Base-by-base conservation (phyloP, 2,329 filamentous ascomycete species). In the Lasiodiplodia citricola region DNA sequence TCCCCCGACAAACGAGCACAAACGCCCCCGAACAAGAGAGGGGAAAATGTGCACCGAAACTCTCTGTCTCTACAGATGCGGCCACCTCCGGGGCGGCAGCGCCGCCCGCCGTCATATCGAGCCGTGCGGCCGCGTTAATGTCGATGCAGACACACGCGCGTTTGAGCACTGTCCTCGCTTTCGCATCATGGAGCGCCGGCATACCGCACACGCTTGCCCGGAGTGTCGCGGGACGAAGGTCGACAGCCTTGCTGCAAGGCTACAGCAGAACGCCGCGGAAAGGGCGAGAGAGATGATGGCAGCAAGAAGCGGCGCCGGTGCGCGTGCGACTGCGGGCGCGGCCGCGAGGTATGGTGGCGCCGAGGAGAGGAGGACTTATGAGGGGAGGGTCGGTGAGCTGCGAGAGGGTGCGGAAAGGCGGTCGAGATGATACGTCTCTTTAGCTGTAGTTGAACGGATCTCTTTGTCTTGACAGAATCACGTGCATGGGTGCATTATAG, bases 11-110 rank as follows among this genome's bases (percentile, higher is more conserved):
- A 35, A 35, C 31, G 31, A 35, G 31, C 31, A 35, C 31, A 35
- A 35, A 35, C 31, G 31, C 31, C 8, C 8, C 2, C 8, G 14
- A 28, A 58, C 1, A 44, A 41, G 23, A 7, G 18, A 35, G 37
- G 25, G 37, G 37, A n/a, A 11, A 52, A 63, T 63, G 58, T 63
- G 58, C 58, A 63, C 58, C 58, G 58, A 63, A 63, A 63, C 41
- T 18, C 41, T 63, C 11, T 11, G 14, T 28, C 58, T 63, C 44
- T 63, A 63, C 44, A 37, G 14, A 23, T 63, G 58, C 58, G 58
- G 58, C 11, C 58, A 63, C 28, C 14, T 35, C 16, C 58, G 41
- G 44, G 58, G 58, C 58, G 38, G 57, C 57, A 41, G 11, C 57
- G 38, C 57, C 21, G 23, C 21, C 23, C 56, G 41, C 3, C 58